Evolutionary conservation across 768 basidiomycete species (phyloP), one percentile per base, ranked within the genome.

Genomic region (Agaricus sinodeliciosus): DNA sequence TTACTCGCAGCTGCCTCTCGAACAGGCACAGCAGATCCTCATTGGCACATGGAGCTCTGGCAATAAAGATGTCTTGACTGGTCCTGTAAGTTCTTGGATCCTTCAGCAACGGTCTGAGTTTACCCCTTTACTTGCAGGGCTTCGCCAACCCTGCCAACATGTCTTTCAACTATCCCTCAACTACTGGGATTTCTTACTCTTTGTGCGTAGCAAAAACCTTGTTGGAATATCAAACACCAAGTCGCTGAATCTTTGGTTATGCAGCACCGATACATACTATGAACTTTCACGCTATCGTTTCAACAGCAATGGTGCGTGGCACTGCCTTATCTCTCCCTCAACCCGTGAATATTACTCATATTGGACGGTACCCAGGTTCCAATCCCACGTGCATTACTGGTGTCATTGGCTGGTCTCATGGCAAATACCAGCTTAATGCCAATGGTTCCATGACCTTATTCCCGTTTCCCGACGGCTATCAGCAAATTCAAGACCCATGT

Each of bases 401-500:
- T 12, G 80, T 87, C 64, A 79, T 97, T 62, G 79, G 81, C 61
- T 99, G 90, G 90, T 83, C 82, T 57, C 96, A 98, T 65, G 96
- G 96, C 11, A 84, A 67, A 26, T 94, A 85, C 69, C 55, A 63
- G 0, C 68, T 88, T 42, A 70, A 80, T 55, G 18, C 71, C 48
- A 94, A 97, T 62, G 93, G 93, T 6, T 95, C 92, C 9, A 80
- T 98, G 55, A 65, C 78, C 37, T 70, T 92, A 62, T 69, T 63
- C 2, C 90, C 94, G 1, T 78, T 92, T 57, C 79, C 76, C 15
- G 95, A 99, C 65, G 95, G 95, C 13, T 90, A 82, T 69, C 92
- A 96, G 66, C 94, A 95, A 74, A 78, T 97, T 37, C 93, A 99
- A 73, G 87, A 94, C 59, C 87, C 93, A 0, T 99, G 95, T 63